Percentiles rank a stretch among this genome's conserved stretches.
phyloP scores from a whole-genome alignment of 768 basidiomycete genomes.

The Candolleomyces aberdarensis region DNA sequence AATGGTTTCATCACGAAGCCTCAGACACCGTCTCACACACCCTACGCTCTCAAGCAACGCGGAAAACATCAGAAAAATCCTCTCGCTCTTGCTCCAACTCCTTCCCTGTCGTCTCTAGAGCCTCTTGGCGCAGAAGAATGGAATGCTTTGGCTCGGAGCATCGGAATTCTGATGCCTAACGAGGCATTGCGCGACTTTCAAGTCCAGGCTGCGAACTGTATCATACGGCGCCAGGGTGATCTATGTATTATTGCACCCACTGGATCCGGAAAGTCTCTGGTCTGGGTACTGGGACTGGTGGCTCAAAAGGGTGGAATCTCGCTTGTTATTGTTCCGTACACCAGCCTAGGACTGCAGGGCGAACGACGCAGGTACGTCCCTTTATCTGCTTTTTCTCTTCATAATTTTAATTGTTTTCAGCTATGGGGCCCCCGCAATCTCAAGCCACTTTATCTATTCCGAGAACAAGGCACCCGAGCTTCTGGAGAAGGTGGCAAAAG shows the following conservation, averaged over 20 bases:
- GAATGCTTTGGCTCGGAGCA: too few species aligned
- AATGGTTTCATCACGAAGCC: too few species aligned
- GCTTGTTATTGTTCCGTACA: slow-evolving; percentile 20
- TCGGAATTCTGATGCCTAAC: too few species aligned
- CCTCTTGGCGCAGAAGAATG: too few species aligned
- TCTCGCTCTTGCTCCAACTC: too few species aligned
- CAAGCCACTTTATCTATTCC: slow-evolving; percentile 11
- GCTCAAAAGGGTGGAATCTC: slow-evolving; percentile 17
- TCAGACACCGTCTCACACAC: too few species aligned
- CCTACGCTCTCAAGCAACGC: too few species aligned
- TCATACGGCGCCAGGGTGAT: slow-evolving; percentile 13
- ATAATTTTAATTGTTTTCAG: slow-evolving; percentile 5
- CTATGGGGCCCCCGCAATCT: neutral
- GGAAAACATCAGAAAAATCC: too few species aligned
- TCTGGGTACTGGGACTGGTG: slow-evolving; percentile 18
- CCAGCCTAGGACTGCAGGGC: slow-evolving; percentile 21
- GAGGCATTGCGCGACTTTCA: slow-evolving; percentile 18
- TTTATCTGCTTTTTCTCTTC: neutral
- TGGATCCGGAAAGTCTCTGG: too few species aligned
- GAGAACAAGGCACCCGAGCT: slow-evolving; percentile 4
- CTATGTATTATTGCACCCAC: slow-evolving; percentile 19
- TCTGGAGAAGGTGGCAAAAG: slow-evolving; percentile 11
- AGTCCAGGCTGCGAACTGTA: slow-evolving; percentile 14
- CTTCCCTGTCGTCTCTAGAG: too few species aligned
- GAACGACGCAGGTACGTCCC: slow-evolving; percentile 10